Conservation (phyloP, 108 stramenopile genomes). For the Stephanodiscus minutulus region DNA sequence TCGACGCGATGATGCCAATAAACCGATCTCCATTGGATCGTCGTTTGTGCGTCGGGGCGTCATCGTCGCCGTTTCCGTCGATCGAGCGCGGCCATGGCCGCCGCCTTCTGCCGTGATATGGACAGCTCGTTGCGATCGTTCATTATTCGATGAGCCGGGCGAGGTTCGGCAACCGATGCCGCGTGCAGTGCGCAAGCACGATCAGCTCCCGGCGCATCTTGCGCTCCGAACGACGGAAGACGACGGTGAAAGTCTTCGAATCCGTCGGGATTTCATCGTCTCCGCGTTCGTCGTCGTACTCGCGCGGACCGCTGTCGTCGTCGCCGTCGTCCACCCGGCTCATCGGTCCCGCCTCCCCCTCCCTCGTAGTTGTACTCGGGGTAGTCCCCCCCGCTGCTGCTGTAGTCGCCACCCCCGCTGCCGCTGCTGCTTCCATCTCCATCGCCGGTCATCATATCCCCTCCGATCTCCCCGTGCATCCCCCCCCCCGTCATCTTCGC, state of each 20-base stretch:
- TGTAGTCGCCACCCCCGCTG: not conserved
- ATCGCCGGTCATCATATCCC: too few relatives aligned
- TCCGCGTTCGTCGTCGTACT: constrained; percentile 9
- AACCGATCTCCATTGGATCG: constrained; percentile 75
- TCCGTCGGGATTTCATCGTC: not conserved
- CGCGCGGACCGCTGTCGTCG: not conserved
- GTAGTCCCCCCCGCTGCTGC: not conserved
- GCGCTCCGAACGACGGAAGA: constrained; percentile 75
- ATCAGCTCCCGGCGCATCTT: constrained; percentile 84
- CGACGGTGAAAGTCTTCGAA: too few relatives aligned
- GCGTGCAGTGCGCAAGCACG: constrained; percentile 64
- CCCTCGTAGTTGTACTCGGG: not conserved
- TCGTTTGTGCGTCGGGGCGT: not conserved
- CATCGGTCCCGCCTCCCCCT: not conserved
- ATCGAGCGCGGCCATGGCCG: not conserved
- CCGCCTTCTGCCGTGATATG: not conserved
- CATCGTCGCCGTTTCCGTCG: not conserved
- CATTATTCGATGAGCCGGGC: constrained; percentile 63
- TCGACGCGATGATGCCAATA: too few relatives aligned
- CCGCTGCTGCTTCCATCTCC: too few relatives aligned
- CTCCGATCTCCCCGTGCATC: too few relatives aligned
- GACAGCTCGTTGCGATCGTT: not conserved
- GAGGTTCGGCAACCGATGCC: constrained; percentile 63
- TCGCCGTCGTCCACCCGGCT: not conserved
- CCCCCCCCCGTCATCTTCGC: too few relatives aligned